Percentiles rank a stretch among this genome's conserved stretches.
Conservation (phyloP, 441 rosid species). For the Aquilaria agallochum region DNA sequence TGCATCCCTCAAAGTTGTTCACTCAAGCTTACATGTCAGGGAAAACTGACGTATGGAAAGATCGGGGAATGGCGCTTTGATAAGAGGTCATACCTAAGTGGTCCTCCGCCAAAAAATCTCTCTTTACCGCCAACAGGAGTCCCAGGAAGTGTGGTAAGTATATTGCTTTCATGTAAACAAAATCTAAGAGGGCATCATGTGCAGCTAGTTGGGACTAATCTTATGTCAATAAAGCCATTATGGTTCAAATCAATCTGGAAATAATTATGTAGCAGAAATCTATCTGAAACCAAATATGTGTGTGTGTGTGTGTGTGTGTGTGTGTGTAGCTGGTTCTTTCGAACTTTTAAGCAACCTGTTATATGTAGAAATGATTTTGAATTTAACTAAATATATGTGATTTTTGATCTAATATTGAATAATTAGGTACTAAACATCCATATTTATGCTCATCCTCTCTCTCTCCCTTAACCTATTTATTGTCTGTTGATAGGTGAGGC, state of each 20-base stretch:
- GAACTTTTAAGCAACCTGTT: neutral
- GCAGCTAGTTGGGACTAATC: neutral
- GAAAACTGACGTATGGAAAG: slow-evolving; percentile 58
- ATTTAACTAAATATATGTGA: neutral
- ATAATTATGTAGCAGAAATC: neutral
- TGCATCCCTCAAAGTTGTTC: neutral
- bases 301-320: neutral
- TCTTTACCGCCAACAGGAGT: slow-evolving; percentile 76
- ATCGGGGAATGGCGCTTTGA: slow-evolving; percentile 81
- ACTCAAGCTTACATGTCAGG: slow-evolving; percentile 31
- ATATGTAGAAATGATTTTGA: neutral
- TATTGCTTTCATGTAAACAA: slow-evolving; percentile 2
- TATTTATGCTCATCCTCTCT: neutral
- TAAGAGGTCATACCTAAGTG: slow-evolving; percentile 61
- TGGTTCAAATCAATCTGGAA: neutral
- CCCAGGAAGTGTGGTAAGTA: slow-evolving; percentile 77
- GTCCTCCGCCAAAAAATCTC: slow-evolving; percentile 69
- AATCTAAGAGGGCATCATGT: slow-evolving; percentile 6
- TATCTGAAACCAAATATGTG: neutral
- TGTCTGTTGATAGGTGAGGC: slow-evolving; percentile 42
- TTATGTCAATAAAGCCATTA: neutral
- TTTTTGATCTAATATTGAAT: neutral
- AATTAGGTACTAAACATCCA: neutral
- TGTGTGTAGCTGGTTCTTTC: neutral
- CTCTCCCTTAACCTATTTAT: neutral